Base-by-base conservation (phyloP, 78 protist genomes). In the Guillardia theta region DNA sequence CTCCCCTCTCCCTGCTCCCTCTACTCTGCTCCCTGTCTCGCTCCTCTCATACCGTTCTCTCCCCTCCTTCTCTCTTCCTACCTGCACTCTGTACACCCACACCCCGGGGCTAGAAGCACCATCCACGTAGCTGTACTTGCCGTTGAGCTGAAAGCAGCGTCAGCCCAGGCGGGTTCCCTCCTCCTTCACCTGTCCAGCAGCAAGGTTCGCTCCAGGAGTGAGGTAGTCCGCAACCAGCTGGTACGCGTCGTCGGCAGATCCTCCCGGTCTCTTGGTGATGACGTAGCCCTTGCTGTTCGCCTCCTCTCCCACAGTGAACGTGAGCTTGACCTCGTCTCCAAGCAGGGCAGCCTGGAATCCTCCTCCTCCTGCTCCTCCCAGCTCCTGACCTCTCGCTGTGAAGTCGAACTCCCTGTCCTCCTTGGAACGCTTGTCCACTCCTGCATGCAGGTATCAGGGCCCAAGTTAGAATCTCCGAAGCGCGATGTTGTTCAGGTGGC, bases 81-180 rank as follows among this genome's bases (percentile, higher is more conserved):
- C n/a, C n/a, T n/a, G n/a, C 70, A 58, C 70, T 3, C 70, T 24
- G 70, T 58, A 58, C 70, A 58, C 70, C 70, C 70, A 58, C 70
- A 58, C 70, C 39, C 70, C 83, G 21, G 83, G 83, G n/a, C 46
- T 70, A 15, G 41, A 15, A 43, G 9, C 22, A 1, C 45, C 45
- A 43, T 78, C 90, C 44, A 37, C 90, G 4, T 78, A 43, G 33
- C 90, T 78, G 90, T 78, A 78, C n/a, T 37, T 22, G 90, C 90
- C 90, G 33, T 78, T 43, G 43, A 78, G 1, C 48, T n/a, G n/a
- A n/a, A n/a, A n/a, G n/a, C n/a, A n/a, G n/a, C n/a, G n/a, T n/a
- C n/a, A n/a, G n/a, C n/a, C n/a, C n/a, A n/a, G n/a, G n/a, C n/a
- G n/a, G n/a, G n/a, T n/a, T n/a, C n/a, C n/a, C n/a, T n/a, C n/a